A percentile compares a stretch with the other conserved stretches of the same genome.
phyloP scores from a whole-genome alignment of 2,329 filamentous ascomycete species.

The Gyromitra esculenta region DNA sequence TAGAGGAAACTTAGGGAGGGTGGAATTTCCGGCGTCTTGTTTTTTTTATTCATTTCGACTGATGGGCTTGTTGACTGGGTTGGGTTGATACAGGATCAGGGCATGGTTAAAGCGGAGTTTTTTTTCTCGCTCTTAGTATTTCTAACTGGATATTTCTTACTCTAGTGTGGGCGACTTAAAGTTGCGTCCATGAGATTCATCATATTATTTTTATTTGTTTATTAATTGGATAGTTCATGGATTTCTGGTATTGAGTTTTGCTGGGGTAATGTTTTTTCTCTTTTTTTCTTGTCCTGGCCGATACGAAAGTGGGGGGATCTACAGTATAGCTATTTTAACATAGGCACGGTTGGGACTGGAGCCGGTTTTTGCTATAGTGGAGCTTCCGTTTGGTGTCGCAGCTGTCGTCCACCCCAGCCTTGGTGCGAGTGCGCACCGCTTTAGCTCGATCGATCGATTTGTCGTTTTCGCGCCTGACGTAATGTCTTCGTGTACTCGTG shows the following conservation, averaged over 20 bases:
- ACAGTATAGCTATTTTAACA: too few relatives aligned
- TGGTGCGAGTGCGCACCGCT: too few relatives aligned
- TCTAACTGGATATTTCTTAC: neutral
- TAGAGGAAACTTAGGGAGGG: neutral
- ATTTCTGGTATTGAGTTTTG: neutral
- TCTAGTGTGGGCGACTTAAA: neutral
- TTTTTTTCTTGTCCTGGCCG: neutral
- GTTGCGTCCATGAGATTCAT: neutral
- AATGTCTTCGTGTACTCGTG: too few relatives aligned
- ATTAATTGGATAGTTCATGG: neutral
- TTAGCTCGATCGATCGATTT: too few relatives aligned
- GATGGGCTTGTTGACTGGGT: neutral
- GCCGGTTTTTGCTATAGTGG: too few relatives aligned
- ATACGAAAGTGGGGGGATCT: too few relatives aligned
- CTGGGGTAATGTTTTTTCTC: neutral
- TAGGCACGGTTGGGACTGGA: too few relatives aligned
- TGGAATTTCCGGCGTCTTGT: neutral
- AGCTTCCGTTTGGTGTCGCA: too few relatives aligned
- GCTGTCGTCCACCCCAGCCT: too few relatives aligned
- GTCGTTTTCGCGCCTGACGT: too few relatives aligned
- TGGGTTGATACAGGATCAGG: slow-evolving; percentile 12
- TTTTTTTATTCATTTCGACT: neutral
- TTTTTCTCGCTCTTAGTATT: neutral
- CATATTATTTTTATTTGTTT: neutral
- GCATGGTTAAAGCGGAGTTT: slow-evolving; percentile 6